Percentiles rank a stretch among this genome's conserved stretches.
These are phyloP conservation scores for Monilinia laxa DNA, from an alignment of 2,329 filamentous ascomycete genomes.

Conservation along the genomic window DNA sequence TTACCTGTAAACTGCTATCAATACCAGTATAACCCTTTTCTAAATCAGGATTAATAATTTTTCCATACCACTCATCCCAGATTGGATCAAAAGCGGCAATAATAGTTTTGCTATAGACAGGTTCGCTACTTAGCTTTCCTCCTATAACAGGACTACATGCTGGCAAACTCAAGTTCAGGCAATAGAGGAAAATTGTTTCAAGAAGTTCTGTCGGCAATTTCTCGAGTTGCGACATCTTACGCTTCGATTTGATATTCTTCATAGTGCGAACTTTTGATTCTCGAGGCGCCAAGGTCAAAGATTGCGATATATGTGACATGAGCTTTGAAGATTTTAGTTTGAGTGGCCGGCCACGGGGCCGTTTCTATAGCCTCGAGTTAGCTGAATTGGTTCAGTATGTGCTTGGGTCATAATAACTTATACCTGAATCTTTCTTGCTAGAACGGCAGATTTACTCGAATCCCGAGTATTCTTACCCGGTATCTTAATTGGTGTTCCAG, in stretches of 20 bases:
- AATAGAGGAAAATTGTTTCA: conserved; percentile 36
- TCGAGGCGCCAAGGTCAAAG: not conserved
- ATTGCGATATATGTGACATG: not conserved
- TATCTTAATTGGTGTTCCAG: conserved; percentile 38
- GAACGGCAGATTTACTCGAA: conserved; percentile 30
- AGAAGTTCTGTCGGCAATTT: conserved; percentile 39
- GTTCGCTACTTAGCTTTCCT: conserved; percentile 36
- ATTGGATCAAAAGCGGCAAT: conserved; percentile 34
- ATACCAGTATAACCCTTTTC: not conserved
- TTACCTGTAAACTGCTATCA: conserved; percentile 20
- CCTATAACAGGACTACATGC: conserved; percentile 37
- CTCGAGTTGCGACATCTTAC: conserved; percentile 38
- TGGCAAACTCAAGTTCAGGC: conserved; percentile 37
- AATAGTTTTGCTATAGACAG: conserved; percentile 34
- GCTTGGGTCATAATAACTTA: not conserved
- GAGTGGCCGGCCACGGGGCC: conserved; percentile 29
- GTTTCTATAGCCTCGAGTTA: conserved; percentile 25
- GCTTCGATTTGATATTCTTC: conserved; percentile 36
- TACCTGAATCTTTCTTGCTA: conserved; percentile 33
- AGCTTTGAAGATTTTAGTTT: conserved; percentile 22
- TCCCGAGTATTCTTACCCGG: conserved; percentile 36
- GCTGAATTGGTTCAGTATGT: not conserved
- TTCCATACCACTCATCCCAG: conserved; percentile 31
- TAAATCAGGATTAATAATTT: not conserved
- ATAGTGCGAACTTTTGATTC: conserved; percentile 27